Base-by-base conservation (phyloP, 2,329 filamentous ascomycete species). In the Cladosporium colombiae region DNA sequence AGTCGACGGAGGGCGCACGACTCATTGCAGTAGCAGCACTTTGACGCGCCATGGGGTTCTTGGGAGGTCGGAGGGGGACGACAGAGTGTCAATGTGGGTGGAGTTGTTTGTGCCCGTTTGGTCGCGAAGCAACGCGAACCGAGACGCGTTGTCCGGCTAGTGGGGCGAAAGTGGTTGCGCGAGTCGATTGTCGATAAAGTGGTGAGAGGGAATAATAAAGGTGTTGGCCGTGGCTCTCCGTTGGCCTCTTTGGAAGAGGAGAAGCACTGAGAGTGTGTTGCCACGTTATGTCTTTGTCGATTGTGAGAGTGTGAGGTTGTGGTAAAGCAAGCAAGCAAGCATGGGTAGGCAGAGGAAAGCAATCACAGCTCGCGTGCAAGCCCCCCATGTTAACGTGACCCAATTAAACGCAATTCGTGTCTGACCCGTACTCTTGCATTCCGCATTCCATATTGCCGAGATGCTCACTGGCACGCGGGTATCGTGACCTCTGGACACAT, bases 1-100 rank as follows among this genome's bases (percentile, higher is more conserved):
- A 78, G 23, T 77, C 78, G 50, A 79, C 72, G 50, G 80, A 80
- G 25, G 74, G 74, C 71, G 77, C 77, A 73, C 74, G 74, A 70
- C 70, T 74, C 64, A 65, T 65, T n/a, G 53, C 31, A 31, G 76
- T 74, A 21, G 44, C 40, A 35, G 44, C 40, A 49, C 33, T 35
- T 10, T 50, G 27, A 64, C 53, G 62, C 62, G 62, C 55, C 52
- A 64, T 64, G 44, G 18, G 33, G 21, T 37, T 57, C 29, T 13
- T 57, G 21, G 18, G 23, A 37, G 21, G 8, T 33, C 33, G 21
- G 31, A 27, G 31, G 5, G n/a, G 40, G 33, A 21, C 33, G n/a
- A 33, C 13, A 1, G 18, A 29, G 29, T 33, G 55, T 57, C 31
- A 25, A 37, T 57, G 55, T 35, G n/a, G 55, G 55, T 35, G n/a